Evolutionary conservation across 2,329 filamentous ascomycete species (phyloP).

Genomic region (Delphinella strobiligena): DNA sequence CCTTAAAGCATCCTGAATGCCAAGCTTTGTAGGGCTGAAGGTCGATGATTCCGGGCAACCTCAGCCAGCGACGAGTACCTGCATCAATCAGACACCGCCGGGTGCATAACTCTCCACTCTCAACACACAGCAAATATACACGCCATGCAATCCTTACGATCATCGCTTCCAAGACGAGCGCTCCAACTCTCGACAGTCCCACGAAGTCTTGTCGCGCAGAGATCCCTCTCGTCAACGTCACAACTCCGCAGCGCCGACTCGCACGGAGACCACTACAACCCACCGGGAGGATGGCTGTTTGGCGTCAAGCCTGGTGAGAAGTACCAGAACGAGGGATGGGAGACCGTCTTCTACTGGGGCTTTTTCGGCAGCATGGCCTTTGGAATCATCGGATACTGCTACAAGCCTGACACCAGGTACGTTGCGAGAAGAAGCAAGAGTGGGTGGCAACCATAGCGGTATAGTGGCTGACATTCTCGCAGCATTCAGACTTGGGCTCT

Average conservation of each 20-base stretch:
- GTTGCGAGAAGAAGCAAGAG: slow-evolving; percentile 41
- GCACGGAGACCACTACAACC: slow-evolving; percentile 73
- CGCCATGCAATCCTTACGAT: slow-evolving; percentile 5
- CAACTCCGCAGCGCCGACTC: slow-evolving; percentile 35
- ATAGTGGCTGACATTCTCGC: slow-evolving; percentile 13
- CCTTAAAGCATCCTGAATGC: too few species aligned
- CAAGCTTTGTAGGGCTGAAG: neutral
- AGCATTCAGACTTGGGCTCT: slow-evolving; percentile 99
- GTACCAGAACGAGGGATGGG: slow-evolving; percentile 93
- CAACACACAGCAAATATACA: neutral
- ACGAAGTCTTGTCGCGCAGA: slow-evolving; percentile 4
- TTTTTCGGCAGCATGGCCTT: slow-evolving; percentile 68
- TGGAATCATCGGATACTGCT: slow-evolving; percentile 72
- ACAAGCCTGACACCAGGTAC: slow-evolving; percentile 98
- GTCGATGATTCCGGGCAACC: too few species aligned
- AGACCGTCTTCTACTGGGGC: slow-evolving; percentile 72
- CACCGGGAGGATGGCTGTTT: slow-evolving; percentile 84
- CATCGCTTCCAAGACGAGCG: slow-evolving; percentile 5
- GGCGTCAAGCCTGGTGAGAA: slow-evolving; percentile 93
- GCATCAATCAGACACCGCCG: neutral
- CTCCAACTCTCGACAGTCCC: slow-evolving; percentile 4
- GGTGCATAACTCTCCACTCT: neutral
- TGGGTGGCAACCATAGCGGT: neutral
- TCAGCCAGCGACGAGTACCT: too few species aligned
- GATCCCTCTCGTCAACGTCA: slow-evolving; percentile 21